Conservation (phyloP, 768 basidiomycete genomes). For the Agrocybe praecox region DNA sequence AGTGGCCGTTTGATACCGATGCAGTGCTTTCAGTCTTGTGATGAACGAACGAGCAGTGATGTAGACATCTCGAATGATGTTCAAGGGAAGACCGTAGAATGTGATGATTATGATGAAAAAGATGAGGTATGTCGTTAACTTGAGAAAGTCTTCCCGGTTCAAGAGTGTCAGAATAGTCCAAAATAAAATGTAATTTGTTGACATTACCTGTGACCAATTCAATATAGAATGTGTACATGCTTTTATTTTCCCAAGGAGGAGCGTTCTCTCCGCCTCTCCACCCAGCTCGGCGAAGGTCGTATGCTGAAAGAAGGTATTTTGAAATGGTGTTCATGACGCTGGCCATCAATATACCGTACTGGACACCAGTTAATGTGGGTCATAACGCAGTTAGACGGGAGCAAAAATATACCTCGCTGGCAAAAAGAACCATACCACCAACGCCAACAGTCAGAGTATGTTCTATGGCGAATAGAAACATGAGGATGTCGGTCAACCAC, state of each 20-base stretch:
- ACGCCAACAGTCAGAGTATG: conserved; percentile 79
- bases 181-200: neutral
- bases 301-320: conserved; percentile 80
- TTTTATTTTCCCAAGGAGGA: conserved; percentile 96
- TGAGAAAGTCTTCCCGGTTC: conserved; percentile 78
- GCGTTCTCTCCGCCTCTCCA: conserved; percentile 80
- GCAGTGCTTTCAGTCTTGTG: conserved; percentile 81
- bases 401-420: conserved; percentile 72
- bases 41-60: conserved; percentile 93
- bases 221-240: conserved; percentile 95
- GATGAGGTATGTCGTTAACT: conserved; percentile 86
- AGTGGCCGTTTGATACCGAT: conserved; percentile 92
- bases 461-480: conserved; percentile 82
- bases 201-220: conserved; percentile 82
- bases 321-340: conserved; percentile 75
- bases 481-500: conserved; percentile 71
- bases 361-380: conserved; percentile 15
- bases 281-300: conserved; percentile 82
- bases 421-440: conserved; percentile 93
- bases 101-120: conserved; percentile 96
- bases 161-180: conserved; percentile 9
- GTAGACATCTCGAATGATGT: conserved; percentile 97
- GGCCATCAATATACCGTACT: conserved; percentile 91
- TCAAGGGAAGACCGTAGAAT: conserved; percentile 92
- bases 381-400: conserved; percentile 1